phyloP scores from a whole-genome alignment of 306 rosid genomes.

The Hippophae rhamnoides region DNA sequence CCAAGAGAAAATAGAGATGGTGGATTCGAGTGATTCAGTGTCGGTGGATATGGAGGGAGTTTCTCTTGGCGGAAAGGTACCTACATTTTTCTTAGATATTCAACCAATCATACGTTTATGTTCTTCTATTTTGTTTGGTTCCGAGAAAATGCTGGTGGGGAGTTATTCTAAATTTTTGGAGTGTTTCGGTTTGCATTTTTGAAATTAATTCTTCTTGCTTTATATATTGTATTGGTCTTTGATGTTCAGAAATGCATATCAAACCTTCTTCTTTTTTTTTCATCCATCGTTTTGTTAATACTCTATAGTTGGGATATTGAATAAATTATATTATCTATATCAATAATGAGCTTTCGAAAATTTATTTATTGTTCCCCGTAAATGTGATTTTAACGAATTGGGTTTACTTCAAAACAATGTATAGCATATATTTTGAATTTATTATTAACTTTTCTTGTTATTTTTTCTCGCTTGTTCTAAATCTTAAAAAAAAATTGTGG shows the following conservation, averaged over 20 bases:
- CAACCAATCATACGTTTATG: not conserved
- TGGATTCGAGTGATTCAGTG: conserved; percentile 77
- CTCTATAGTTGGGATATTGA: not conserved
- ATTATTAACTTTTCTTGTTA: no score
- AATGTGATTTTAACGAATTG: no score
- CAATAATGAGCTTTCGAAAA: no score
- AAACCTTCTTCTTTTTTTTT: not conserved
- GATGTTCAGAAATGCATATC: conserved; percentile 5
- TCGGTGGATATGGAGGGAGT: conserved; percentile 76
- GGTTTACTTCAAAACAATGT: no score
- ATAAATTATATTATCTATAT: not conserved
- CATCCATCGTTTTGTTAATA: not conserved
- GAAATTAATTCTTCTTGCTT: not conserved
- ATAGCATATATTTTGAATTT: no score
- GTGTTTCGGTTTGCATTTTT: not conserved
- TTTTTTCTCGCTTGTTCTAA: no score
- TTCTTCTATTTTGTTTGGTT: conserved; percentile 14
- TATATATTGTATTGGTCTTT: conserved; percentile 6
- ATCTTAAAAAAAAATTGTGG: no score
- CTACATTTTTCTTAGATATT: conserved; percentile 21
- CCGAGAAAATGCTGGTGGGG: conserved; percentile 16
- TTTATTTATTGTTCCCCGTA: no score
- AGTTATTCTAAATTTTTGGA: not conserved
- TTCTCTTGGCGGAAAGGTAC: conserved; percentile 68
- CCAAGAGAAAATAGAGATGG: conserved; percentile 25